These are phyloP conservation scores for Yarrowia divulgata DNA, from an alignment of 805 yeast genomes.

Conservation along the genomic window DNA sequence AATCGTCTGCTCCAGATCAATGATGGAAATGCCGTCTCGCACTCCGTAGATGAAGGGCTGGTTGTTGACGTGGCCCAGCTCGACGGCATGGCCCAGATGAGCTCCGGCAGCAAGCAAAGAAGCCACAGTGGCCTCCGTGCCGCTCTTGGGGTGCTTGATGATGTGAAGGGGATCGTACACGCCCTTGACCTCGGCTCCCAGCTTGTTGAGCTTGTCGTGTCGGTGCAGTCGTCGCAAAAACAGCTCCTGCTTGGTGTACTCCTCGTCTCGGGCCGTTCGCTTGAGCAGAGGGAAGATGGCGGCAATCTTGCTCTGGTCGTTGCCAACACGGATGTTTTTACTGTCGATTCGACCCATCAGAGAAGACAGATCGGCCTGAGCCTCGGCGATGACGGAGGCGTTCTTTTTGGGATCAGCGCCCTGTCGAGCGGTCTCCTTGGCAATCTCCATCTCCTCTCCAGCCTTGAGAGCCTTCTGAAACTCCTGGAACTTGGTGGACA, in stretches of 20 bases:
- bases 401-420: slow-evolving; percentile 1
- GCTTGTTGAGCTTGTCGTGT: slow-evolving; percentile 58
- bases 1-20: slow-evolving; percentile 86
- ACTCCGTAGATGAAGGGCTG: slow-evolving; percentile 88
- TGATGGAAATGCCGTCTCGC: slow-evolving; percentile 88
- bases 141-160: slow-evolving; percentile 62
- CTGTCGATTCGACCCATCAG: slow-evolving; percentile 37
- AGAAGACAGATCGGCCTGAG: slow-evolving; percentile 7
- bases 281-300: slow-evolving; percentile 65
- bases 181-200: slow-evolving; percentile 70
- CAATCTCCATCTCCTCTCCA: slow-evolving; percentile 12
- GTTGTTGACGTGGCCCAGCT: slow-evolving; percentile 71
- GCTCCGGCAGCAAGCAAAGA: slow-evolving; percentile 89
- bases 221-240: slow-evolving; percentile 75
- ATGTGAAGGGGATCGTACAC: slow-evolving; percentile 77
- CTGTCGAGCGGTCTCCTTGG: slow-evolving; percentile 4
- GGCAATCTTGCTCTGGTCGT: slow-evolving; percentile 41
- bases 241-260: slow-evolving; percentile 80
- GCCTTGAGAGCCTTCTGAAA: slow-evolving; percentile 44
- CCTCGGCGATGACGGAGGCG: not conserved
- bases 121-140: slow-evolving; percentile 67
- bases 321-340: slow-evolving; percentile 34
- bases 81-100: slow-evolving; percentile 90
- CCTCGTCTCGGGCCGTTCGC: slow-evolving; percentile 64
- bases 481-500: slow-evolving; percentile 46